These are phyloP conservation scores for Quercus glauca DNA, from an alignment of 306 rosid genomes.

Conservation along the genomic window DNA sequence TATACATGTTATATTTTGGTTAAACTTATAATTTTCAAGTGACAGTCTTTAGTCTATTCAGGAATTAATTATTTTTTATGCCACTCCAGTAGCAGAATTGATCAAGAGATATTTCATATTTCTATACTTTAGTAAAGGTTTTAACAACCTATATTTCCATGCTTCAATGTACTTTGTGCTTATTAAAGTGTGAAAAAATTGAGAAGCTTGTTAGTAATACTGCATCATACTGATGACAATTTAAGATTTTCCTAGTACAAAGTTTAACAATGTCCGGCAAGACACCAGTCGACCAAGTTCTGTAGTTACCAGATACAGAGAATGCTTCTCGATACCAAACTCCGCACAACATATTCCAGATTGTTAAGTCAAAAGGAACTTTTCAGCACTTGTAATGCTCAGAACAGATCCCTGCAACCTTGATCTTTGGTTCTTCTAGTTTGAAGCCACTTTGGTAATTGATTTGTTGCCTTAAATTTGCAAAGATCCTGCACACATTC, in stretches of 20 bases:
- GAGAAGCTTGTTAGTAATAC: slow-evolving; percentile 19
- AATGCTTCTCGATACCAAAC: slow-evolving; percentile 76
- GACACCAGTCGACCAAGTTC: slow-evolving; percentile 87
- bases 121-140: slow-evolving; percentile 13
- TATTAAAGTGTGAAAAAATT: slow-evolving; percentile 24
- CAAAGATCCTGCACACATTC: slow-evolving; percentile 97
- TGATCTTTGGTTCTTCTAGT: slow-evolving; percentile 91
- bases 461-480: slow-evolving; percentile 63
- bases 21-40: background rate
- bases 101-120: slow-evolving; percentile 17
- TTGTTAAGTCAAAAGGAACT: slow-evolving; percentile 57
- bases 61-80: background rate
- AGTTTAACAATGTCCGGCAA: slow-evolving; percentile 56
- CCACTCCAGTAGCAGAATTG: background rate
- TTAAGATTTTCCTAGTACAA: slow-evolving; percentile 22
- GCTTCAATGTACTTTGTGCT: slow-evolving; percentile 17
- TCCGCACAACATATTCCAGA: slow-evolving; percentile 58
- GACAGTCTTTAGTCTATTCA: background rate
- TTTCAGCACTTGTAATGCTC: slow-evolving; percentile 87
- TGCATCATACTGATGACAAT: slow-evolving; percentile 10
- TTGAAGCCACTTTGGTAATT: slow-evolving; percentile 87
- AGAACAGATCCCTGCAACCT: slow-evolving; percentile 80
- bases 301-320: slow-evolving; percentile 92
- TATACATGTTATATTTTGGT: background rate
- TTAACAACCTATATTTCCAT: slow-evolving; percentile 5